Evolutionary conservation across 1,284 basidiomycete genomes (phyloP), one percentile per base, ranked within the genome.

Genomic region (Melampsora medusae): DNA sequence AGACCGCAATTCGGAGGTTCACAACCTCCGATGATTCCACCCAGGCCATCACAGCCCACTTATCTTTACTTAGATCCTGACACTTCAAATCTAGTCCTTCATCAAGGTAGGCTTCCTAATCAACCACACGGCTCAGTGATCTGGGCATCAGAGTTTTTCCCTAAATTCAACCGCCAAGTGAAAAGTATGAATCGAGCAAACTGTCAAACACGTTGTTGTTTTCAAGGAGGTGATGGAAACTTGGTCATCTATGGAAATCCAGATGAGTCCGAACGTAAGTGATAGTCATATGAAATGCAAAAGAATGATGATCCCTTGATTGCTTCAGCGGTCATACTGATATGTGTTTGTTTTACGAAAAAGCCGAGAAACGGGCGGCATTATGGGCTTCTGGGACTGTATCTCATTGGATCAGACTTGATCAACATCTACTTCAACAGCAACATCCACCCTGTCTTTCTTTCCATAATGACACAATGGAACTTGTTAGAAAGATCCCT

Each of bases 241-340:
- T 35, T 76, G n/a, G 73, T 76, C 3, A 69, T 76, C n/a, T 76
- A 76, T 69, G 73, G 64, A 6, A 69, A 69, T 35, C 73, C 73
- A 14, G 49, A 62, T 65, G 60, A 76, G 17, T 50, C 67, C 25
- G 49, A 56, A 62, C 73, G 73, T 76, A 33, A 46, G 73, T 75
- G 42, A 42, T 42, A 2, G 28, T 28, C 1, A 28, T 28, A 38
- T 38, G 10, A 38, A 38, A 38, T 1, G 42, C 9, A 14, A 42
- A 42, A 42, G 0, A 2, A 14, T 48, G 16, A 9, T 28, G 2
- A 12, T 14, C 7, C 14, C 10, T 10, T 42, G 14, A 12, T 42
- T 10, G 10, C 14, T 42, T 14, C 14, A 3, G 42, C 42, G 10
- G 10, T 42, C 42, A 14, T 42, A 42, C 42, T 42, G 42, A 42